These are phyloP conservation scores for Mycena crocata DNA, from an alignment of 768 basidiomycete species.

Conservation along the genomic window DNA sequence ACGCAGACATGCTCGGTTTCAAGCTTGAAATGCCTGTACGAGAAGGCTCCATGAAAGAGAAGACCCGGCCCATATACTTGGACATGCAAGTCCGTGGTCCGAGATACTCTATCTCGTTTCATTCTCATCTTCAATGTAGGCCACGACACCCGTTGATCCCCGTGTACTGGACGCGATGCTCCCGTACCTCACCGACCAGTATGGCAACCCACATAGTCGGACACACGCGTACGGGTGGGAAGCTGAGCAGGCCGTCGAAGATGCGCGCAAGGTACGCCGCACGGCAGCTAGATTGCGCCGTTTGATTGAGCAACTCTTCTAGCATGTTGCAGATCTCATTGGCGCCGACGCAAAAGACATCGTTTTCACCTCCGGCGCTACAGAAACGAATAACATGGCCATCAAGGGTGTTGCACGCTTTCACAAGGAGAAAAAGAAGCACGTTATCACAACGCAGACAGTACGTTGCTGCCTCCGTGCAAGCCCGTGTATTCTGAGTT, in stretches of 20 bases:
- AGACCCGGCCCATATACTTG: slow-evolving; percentile 92
- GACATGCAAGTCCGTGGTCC: slow-evolving; percentile 87
- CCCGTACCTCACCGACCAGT: slow-evolving; percentile 94
- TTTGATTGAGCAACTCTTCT: slow-evolving; percentile 15
- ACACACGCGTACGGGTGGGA: slow-evolving; percentile 99
- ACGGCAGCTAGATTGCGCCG: slow-evolving; percentile 1
- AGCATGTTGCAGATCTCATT: slow-evolving; percentile 93
- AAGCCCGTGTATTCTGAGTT: slow-evolving; percentile 9
- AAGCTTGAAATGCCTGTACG: slow-evolving; percentile 75
- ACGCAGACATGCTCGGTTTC: slow-evolving; percentile 88
- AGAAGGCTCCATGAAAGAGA: slow-evolving; percentile 67
- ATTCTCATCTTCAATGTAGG: slow-evolving; percentile 57
- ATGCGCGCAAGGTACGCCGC: slow-evolving; percentile 79
- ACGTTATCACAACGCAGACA: slow-evolving; percentile 95
- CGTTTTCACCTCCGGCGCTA: slow-evolving; percentile 97
- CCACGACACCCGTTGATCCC: slow-evolving; percentile 97
- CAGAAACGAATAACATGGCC: slow-evolving; percentile 97
- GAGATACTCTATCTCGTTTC: background rate
- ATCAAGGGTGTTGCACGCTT: slow-evolving; percentile 98
- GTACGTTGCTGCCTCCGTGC: slow-evolving; percentile 55
- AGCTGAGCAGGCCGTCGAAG: slow-evolving; percentile 94
- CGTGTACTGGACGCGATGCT: slow-evolving; percentile 97
- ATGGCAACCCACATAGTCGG: slow-evolving; percentile 97
- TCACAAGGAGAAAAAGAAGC: slow-evolving; percentile 91
- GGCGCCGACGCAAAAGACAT: slow-evolving; percentile 97